Conservation (phyloP, 2,329 filamentous ascomycete genomes). For the Waltergamsia citrina region DNA sequence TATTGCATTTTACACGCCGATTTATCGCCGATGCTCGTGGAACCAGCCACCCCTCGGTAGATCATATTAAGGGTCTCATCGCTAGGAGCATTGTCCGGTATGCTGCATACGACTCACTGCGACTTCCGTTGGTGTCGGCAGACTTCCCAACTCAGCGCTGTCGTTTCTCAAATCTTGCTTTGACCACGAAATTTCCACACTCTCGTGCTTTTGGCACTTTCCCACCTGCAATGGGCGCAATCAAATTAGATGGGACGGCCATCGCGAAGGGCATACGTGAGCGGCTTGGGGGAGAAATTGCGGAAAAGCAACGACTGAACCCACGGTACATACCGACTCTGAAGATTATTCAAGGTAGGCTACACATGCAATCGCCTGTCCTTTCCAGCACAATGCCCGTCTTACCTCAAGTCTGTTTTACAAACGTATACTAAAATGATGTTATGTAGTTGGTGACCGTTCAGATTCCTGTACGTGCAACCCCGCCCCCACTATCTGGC, state of each 20-base stretch:
- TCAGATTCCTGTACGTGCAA: slow-evolving; percentile 68
- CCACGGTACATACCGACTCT: slow-evolving; percentile 81
- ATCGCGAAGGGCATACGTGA: slow-evolving; percentile 90
- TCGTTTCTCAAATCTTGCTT: too few relatives aligned
- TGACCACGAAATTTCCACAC: too few relatives aligned
- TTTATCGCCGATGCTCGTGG: too few relatives aligned
- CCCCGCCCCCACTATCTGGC: slow-evolving; percentile 7
- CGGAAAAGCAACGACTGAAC: slow-evolving; percentile 70
- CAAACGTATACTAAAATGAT: slow-evolving; percentile 1
- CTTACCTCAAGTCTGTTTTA: background rate
- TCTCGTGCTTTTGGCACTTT: slow-evolving; percentile 32
- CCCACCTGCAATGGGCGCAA: slow-evolving; percentile 64
- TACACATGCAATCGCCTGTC: slow-evolving; percentile 1
- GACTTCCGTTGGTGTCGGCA: too few relatives aligned
- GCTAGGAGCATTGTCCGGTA: too few relatives aligned
- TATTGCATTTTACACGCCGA: too few relatives aligned
- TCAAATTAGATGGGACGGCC: slow-evolving; percentile 90
- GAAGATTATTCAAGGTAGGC: slow-evolving; percentile 87
- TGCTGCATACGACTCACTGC: too few relatives aligned
- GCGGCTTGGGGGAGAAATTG: slow-evolving; percentile 70
- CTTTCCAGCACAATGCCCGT: slow-evolving; percentile 4
- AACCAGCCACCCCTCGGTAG: too few relatives aligned
- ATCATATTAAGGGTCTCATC: too few relatives aligned
- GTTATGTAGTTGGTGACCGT: slow-evolving; percentile 67
- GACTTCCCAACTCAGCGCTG: too few relatives aligned